Conservation (phyloP, 2,329 filamentous ascomycete species). For the Neofusicoccum sp. region DNA sequence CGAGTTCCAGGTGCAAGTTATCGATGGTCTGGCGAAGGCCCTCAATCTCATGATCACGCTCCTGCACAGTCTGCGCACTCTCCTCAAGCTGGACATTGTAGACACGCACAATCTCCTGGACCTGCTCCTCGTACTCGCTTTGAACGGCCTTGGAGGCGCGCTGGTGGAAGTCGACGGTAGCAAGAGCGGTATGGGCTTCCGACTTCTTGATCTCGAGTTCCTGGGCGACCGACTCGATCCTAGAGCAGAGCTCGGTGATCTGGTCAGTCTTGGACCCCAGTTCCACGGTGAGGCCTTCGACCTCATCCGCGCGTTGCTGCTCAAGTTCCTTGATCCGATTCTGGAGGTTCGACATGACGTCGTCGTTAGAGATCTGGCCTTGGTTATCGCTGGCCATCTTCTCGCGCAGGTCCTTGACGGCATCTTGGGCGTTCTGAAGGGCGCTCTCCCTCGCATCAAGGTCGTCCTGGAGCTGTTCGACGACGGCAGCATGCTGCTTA, state of each 20-base stretch:
- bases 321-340: slow-evolving; percentile 19
- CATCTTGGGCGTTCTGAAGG: slow-evolving; percentile 6
- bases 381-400: slow-evolving; percentile 9
- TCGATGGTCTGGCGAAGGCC: slow-evolving; percentile 12
- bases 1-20: slow-evolving; percentile 12
- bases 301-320: slow-evolving; percentile 13
- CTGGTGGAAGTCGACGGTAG: slow-evolving; percentile 17
- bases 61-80: slow-evolving; percentile 6
- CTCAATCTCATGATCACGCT: slow-evolving; percentile 15
- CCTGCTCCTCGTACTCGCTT: slow-evolving; percentile 16
- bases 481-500: neutral
- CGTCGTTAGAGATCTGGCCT: slow-evolving; percentile 10
- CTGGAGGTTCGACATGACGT: slow-evolving; percentile 10
- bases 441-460: neutral
- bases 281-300: slow-evolving; percentile 1
- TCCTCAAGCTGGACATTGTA: slow-evolving; percentile 21
- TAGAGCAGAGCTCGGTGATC: slow-evolving; percentile 11
- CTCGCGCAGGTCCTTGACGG: slow-evolving; percentile 13
- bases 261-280: slow-evolving; percentile 13
- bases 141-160: slow-evolving; percentile 14
- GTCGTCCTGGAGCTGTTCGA: slow-evolving; percentile 12
- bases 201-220: slow-evolving; percentile 19
- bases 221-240: slow-evolving; percentile 9
- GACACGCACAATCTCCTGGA: slow-evolving; percentile 19
- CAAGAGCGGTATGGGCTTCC: slow-evolving; percentile 5